Conservation (phyloP, 2,329 filamentous ascomycete species). For the Penicillium sp. region DNA sequence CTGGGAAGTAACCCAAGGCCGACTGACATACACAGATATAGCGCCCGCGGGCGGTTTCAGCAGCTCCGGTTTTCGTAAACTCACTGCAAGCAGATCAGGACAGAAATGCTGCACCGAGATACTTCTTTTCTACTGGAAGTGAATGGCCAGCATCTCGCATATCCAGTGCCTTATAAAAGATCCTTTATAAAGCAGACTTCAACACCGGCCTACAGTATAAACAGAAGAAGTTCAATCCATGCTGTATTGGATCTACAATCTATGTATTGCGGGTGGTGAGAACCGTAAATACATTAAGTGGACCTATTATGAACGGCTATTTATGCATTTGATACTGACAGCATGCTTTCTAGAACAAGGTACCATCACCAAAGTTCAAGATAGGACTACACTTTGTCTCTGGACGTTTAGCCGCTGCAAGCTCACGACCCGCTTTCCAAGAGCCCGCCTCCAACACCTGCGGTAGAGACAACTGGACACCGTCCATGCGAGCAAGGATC, state of each 20-base stretch:
- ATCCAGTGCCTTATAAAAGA: not conserved
- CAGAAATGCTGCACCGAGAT: not conserved
- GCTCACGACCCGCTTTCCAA: slow-evolving; percentile 48
- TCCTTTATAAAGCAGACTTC: not conserved
- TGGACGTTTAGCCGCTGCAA: slow-evolving; percentile 34
- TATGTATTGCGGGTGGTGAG: not conserved
- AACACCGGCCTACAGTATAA: too few species aligned
- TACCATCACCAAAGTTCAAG: slow-evolving; percentile 39
- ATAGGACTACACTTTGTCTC: slow-evolving; percentile 37
- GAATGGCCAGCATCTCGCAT: not conserved
- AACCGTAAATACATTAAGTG: not conserved
- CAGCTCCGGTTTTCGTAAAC: not conserved
- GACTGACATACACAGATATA: not conserved
- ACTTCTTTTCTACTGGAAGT: not conserved
- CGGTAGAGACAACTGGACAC: slow-evolving; percentile 44
- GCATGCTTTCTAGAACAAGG: slow-evolving; percentile 29
- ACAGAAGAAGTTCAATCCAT: not conserved
- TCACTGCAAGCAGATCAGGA: not conserved
- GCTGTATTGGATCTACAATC: too few species aligned
- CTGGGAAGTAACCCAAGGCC: not conserved
- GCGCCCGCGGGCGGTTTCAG: too few species aligned
- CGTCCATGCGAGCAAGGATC: slow-evolving; percentile 44
- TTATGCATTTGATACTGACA: not conserved
- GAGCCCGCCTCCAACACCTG: slow-evolving; percentile 55
- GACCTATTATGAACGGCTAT: not conserved